These are phyloP conservation scores for Grammothele lineata DNA, from an alignment of 768 basidiomycete genomes.

Conservation along the genomic window DNA sequence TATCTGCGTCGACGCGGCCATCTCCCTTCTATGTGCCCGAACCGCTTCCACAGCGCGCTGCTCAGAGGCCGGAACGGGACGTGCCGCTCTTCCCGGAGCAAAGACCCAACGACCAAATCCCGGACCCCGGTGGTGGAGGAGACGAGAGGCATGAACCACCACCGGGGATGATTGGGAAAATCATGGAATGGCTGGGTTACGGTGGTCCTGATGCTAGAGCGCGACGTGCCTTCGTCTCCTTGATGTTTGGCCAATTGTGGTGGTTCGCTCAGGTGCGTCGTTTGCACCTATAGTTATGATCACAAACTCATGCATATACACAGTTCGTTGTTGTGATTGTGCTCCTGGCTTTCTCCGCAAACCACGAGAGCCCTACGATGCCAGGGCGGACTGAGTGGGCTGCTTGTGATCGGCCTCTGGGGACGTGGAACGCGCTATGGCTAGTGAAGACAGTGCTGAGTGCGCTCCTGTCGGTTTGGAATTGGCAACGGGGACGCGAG, in stretches of 20 bases:
- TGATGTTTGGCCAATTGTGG: constrained; percentile 52
- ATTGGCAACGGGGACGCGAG: constrained; percentile 36
- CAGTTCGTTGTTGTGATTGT: constrained; percentile 51
- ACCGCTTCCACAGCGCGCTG: no score
- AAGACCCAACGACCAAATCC: no score
- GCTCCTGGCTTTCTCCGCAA: constrained; percentile 45
- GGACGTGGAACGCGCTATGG: constrained; percentile 67
- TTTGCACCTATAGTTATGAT: neutral
- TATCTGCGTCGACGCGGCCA: no score
- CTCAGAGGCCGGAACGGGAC: no score
- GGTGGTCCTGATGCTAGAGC: constrained; percentile 45
- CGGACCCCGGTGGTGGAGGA: no score
- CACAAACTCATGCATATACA: neutral
- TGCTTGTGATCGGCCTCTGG: constrained; percentile 62
- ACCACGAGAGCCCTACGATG: constrained; percentile 41
- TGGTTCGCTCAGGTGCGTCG: constrained; percentile 13
- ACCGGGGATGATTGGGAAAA: constrained; percentile 2
- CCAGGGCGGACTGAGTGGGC: constrained; percentile 47
- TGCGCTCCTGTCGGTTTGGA: constrained; percentile 51
- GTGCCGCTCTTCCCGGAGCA: no score
- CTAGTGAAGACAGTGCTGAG: constrained; percentile 48
- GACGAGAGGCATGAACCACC: no score
- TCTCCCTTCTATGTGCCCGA: no score
- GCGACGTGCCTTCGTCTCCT: constrained; percentile 49
- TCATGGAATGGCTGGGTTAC: constrained; percentile 40